Evolutionary conservation across 1,284 basidiomycete genomes (phyloP).

Genomic region (Ceratobasidium sp.): DNA sequence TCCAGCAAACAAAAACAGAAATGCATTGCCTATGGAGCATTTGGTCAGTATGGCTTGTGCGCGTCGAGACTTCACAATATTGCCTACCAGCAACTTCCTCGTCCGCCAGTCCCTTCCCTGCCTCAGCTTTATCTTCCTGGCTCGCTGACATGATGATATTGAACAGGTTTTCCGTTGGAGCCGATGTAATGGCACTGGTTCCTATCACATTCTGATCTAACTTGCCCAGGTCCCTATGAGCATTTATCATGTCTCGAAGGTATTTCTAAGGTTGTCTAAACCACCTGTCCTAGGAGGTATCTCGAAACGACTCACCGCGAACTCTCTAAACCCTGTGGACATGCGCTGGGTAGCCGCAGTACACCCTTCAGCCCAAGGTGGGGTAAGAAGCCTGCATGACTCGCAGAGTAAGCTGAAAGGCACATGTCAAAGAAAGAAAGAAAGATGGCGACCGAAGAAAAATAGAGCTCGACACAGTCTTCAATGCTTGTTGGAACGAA

Average conservation of each 20-base stretch:
- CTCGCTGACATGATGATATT: slow-evolving; percentile 23
- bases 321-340: slow-evolving; percentile 2
- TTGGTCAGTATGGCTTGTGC: background rate
- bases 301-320: background rate
- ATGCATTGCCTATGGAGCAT: background rate
- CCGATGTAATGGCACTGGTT: background rate
- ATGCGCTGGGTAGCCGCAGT: background rate
- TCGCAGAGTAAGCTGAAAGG: background rate
- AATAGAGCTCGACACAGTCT: background rate
- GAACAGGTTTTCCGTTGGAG: slow-evolving; percentile 25
- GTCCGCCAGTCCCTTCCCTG: background rate
- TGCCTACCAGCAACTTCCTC: slow-evolving; percentile 13
- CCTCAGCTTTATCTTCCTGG: slow-evolving; percentile 11
- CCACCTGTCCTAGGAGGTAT: background rate
- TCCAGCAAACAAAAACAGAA: slow-evolving; percentile 23
- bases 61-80: background rate
- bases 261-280: background rate
- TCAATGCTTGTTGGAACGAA: slow-evolving; percentile 10
- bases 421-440: too few species aligned
- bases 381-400: background rate
- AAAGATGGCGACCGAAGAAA: background rate
- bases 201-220: background rate
- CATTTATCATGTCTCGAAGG: slow-evolving; percentile 1
- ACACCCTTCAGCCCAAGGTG: background rate
- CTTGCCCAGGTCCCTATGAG: background rate